phyloP scores from a whole-genome alignment of 2,329 filamentous ascomycete species.

The Colletotrichum lini region DNA sequence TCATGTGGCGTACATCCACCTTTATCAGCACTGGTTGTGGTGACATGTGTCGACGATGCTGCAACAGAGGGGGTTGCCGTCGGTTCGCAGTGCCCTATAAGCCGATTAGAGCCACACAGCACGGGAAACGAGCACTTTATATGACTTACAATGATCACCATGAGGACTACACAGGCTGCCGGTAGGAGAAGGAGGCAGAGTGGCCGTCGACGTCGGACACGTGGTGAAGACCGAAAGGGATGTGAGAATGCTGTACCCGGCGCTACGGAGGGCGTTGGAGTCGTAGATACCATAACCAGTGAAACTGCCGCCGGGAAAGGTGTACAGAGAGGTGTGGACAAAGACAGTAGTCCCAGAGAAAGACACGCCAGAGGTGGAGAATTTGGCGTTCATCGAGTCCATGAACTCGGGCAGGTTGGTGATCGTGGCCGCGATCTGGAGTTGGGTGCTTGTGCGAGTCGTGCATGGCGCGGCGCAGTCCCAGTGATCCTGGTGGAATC shows the following conservation, averaged over 20 bases:
- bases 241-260: constrained; percentile 44
- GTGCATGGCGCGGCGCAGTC: constrained; percentile 47
- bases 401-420: constrained; percentile 42
- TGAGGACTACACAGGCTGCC: constrained; percentile 15
- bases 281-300: constrained; percentile 45
- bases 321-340: constrained; percentile 41
- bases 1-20: constrained; percentile 23
- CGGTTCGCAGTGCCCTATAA: constrained; percentile 42
- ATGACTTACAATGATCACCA: constrained; percentile 24
- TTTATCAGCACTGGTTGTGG: not conserved
- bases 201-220: constrained; percentile 24
- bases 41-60: not conserved
- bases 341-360: constrained; percentile 43
- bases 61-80: constrained; percentile 28
- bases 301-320: constrained; percentile 41
- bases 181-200: constrained; percentile 18
- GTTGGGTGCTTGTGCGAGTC: constrained; percentile 45
- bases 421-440: constrained; percentile 44
- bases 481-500: constrained; percentile 37
- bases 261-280: constrained; percentile 43
- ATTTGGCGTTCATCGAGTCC: constrained; percentile 44
- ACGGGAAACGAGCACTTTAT: too few relatives aligned
- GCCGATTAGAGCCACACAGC: not conserved
- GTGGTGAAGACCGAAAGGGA: constrained; percentile 25
- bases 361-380: constrained; percentile 44